phyloP scores from a whole-genome alignment of 768 basidiomycete genomes.

The Hortiboletus campestris region DNA sequence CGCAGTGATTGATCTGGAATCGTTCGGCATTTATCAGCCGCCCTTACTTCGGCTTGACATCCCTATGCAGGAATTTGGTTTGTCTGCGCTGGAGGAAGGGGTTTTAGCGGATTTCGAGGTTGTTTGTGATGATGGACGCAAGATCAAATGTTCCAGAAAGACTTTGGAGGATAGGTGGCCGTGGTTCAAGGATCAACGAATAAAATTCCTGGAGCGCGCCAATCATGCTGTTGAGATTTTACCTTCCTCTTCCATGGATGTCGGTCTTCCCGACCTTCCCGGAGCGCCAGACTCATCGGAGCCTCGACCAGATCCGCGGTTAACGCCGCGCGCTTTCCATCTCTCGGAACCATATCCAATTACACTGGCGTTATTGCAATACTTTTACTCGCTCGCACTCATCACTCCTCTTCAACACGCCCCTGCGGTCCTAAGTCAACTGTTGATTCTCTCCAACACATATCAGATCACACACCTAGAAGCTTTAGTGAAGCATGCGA shows the following conservation, averaged over 20 bases:
- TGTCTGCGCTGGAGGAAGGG: slow-evolving; percentile 78
- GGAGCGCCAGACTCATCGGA: slow-evolving; percentile 48
- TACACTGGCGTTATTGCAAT: slow-evolving; percentile 86
- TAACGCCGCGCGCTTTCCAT: slow-evolving; percentile 74
- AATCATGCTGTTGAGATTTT: slow-evolving; percentile 53
- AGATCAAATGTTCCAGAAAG: slow-evolving; percentile 77
- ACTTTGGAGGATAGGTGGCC: slow-evolving; percentile 91
- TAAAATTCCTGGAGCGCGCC: slow-evolving; percentile 57
- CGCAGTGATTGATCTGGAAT: slow-evolving; percentile 86
- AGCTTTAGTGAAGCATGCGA: slow-evolving; percentile 84
- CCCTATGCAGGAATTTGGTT: slow-evolving; percentile 79
- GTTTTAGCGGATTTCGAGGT: slow-evolving; percentile 90
- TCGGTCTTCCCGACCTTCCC: slow-evolving; percentile 60
- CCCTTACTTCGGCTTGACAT: slow-evolving; percentile 64
- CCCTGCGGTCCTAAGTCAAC: slow-evolving; percentile 83
- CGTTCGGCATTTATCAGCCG: slow-evolving; percentile 94
- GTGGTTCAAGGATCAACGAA: slow-evolving; percentile 83
- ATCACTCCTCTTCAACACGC: slow-evolving; percentile 90
- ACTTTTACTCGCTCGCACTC: slow-evolving; percentile 85
- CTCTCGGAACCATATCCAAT: slow-evolving; percentile 90
- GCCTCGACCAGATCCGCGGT: slow-evolving; percentile 68
- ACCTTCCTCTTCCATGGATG: slow-evolving; percentile 59
- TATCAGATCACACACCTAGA: slow-evolving; percentile 79
- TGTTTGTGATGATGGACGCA: slow-evolving; percentile 86
- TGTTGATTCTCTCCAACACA: slow-evolving; percentile 79